Conservation (phyloP, 169 alveolate species). For the Eimeria brunetti region DNA sequence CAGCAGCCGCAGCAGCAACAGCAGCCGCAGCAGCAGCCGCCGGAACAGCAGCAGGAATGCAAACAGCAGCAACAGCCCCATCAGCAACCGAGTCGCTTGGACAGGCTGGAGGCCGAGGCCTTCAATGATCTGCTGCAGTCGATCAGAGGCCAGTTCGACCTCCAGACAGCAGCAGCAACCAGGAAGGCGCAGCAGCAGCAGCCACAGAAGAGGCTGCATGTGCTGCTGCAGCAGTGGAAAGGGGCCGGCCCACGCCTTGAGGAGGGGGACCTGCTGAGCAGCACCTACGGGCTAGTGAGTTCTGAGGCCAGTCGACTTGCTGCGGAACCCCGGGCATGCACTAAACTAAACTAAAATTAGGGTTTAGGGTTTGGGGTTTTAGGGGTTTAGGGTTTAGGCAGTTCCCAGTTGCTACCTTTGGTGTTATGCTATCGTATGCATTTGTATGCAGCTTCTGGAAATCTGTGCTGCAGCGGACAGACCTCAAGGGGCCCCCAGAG, state of each 20-base stretch:
- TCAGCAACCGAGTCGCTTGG: background rate
- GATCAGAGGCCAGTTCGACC: constrained; percentile 36
- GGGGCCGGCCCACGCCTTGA: background rate
- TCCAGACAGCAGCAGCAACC: constrained; percentile 43
- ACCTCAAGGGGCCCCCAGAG: background rate
- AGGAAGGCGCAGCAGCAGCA: constrained; percentile 47
- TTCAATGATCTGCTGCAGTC: constrained; percentile 33
- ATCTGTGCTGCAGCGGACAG: constrained; percentile 8
- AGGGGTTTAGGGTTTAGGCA: too few species aligned
- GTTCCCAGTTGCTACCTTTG: background rate
- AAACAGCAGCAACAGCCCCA: background rate
- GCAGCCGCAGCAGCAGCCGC: background rate
- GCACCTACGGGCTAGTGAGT: constrained; percentile 56
- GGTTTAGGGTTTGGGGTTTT: too few species aligned
- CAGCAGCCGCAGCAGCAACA: constrained; percentile 3
- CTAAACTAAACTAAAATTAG: background rate
- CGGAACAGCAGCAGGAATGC: background rate
- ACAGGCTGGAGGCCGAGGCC: constrained; percentile 17
- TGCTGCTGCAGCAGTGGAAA: constrained; percentile 22
- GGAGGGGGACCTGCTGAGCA: constrained; percentile 17
- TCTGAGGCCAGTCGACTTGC: background rate
- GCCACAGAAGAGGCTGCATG: constrained; percentile 30
- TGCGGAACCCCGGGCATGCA: background rate
- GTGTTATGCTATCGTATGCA: constrained; percentile 44
- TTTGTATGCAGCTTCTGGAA: constrained; percentile 64